phyloP scores from a whole-genome alignment of 1,139 yeast genomes.

The Scheffersomyces segobiensis region DNA sequence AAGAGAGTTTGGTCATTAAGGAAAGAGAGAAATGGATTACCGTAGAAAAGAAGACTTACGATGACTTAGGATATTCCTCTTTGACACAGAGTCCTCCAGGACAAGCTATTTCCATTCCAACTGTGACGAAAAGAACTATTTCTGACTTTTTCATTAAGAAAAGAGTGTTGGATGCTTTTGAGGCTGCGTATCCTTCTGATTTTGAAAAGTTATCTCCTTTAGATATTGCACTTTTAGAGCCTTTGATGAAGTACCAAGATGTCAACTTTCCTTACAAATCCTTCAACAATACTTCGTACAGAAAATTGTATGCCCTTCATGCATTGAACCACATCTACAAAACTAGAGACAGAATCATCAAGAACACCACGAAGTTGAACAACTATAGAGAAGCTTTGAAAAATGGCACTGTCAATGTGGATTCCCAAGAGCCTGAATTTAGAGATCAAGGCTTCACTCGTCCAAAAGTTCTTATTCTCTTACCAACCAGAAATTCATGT shows the following conservation, averaged over 20 bases:
- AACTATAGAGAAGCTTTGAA: conserved; percentile 44
- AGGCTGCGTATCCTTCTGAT: conserved; percentile 12
- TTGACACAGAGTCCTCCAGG: conserved; percentile 35
- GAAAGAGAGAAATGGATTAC: conserved; percentile 29
- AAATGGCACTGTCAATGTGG: conserved; percentile 32
- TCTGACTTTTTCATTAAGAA: conserved; percentile 26
- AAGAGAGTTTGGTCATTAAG: conserved; percentile 19
- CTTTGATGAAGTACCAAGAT: conserved; percentile 75
- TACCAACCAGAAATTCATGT: conserved; percentile 85
- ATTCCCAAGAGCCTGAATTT: conserved; percentile 55
- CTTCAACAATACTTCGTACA: conserved; percentile 49
- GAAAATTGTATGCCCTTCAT: conserved; percentile 69
- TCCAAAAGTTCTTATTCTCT: conserved; percentile 78
- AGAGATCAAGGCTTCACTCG: conserved; percentile 96
- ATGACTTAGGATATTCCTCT: conserved; percentile 22
- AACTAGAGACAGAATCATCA: conserved; percentile 79
- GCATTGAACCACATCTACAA: conserved; percentile 79
- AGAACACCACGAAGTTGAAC: conserved; percentile 64
- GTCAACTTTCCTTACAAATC: conserved; percentile 57
- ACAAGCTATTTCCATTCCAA: conserved; percentile 10
- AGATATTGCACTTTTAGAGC: conserved; percentile 43
- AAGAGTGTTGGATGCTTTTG: conserved; percentile 30
- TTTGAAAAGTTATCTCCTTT: conserved; percentile 14
- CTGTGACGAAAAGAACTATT: neutral
- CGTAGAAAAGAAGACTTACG: conserved; percentile 14